phyloP scores from a whole-genome alignment of 169 alveolate genomes.

The Eimeria praecox region DNA sequence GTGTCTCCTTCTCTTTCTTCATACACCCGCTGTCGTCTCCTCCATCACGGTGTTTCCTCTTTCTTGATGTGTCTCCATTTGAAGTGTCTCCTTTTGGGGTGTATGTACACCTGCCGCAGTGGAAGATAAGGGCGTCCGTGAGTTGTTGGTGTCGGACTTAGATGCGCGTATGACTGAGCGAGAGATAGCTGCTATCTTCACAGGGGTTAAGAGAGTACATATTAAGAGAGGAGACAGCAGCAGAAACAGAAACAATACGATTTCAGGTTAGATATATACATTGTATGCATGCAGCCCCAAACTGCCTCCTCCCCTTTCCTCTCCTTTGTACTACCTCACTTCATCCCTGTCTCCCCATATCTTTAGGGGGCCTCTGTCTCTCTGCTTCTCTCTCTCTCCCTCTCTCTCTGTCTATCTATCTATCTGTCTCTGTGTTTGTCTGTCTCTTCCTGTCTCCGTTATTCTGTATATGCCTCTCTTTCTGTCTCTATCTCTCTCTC shows the following conservation, averaged over 20 bases:
- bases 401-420: background rate
- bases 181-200: background rate
- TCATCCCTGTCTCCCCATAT: too few species aligned
- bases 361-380: too few species aligned
- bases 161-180: constrained; percentile 11
- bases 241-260: background rate
- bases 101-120: too few species aligned
- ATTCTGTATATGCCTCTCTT: background rate
- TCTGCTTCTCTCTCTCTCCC: background rate
- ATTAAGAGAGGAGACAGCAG: constrained; percentile 27
- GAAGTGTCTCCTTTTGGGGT: too few species aligned
- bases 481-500: background rate
- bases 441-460: background rate
- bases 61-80: too few species aligned
- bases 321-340: too few species aligned
- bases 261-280: background rate
- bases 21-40: too few species aligned
- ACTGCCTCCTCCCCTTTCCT: too few species aligned
- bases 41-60: too few species aligned
- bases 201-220: background rate
- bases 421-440: background rate
- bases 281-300: too few species aligned
- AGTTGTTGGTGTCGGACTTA: background rate
- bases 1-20: too few species aligned
- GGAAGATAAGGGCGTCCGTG: constrained; percentile 29